Conservation (phyloP, 306 rosid genomes). For the Begonia fuchsioides region DNA sequence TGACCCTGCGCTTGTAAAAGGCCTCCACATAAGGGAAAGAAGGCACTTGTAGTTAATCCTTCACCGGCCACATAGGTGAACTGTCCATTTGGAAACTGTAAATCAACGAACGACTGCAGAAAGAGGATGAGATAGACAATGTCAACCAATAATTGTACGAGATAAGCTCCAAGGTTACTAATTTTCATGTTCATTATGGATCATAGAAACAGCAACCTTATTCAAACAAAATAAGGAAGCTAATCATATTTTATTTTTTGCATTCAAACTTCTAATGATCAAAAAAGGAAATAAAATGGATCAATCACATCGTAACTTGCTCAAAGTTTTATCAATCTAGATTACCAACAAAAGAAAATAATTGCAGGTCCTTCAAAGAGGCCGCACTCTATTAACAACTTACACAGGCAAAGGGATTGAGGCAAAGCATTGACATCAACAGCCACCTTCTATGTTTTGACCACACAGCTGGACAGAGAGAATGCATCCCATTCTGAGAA, state of each 20-base stretch:
- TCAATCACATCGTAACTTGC: no score
- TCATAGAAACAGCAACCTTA: no score
- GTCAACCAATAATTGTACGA: constrained; percentile 8
- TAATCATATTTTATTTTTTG: no score
- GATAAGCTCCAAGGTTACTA: no score
- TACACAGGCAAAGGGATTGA: constrained; percentile 91
- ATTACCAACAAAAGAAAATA: no score
- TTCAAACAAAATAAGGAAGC: no score
- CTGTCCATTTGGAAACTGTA: constrained; percentile 97
- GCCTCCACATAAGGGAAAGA: constrained; percentile 79
- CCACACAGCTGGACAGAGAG: constrained; percentile 99
- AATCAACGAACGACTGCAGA: constrained; percentile 82
- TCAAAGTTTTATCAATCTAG: no score
- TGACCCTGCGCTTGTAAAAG: constrained; percentile 99
- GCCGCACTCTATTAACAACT: constrained; percentile 18
- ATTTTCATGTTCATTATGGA: no score
- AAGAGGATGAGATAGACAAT: constrained; percentile 3
- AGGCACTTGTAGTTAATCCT: constrained; percentile 84
- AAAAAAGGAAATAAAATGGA: no score
- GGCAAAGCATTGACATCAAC: constrained; percentile 87
- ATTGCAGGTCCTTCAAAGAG: no score
- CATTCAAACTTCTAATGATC: no score
- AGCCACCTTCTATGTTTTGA: constrained; percentile 97
- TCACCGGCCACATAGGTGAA: constrained; percentile 86
- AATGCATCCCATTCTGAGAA: constrained; percentile 86